Evolutionary conservation across 441 rosid genomes (phyloP).

Genomic region (Populus hybrid): DNA sequence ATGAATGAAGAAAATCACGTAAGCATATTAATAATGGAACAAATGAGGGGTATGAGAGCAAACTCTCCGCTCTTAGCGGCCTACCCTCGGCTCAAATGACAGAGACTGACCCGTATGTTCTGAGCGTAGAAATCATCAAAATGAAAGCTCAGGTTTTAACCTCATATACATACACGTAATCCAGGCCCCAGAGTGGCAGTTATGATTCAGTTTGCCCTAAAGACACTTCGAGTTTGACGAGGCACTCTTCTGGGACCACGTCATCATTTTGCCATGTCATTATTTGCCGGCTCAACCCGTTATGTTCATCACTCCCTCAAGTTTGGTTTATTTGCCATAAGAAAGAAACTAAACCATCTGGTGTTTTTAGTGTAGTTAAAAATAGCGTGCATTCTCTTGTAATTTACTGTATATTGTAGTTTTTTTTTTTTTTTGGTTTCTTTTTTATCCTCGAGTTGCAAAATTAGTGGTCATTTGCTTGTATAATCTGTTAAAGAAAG

Average conservation of each 20-base stretch:
- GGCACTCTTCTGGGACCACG: constrained; percentile 4
- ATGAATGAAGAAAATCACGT: background rate
- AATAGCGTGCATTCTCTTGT: background rate
- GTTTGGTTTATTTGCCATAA: constrained; percentile 16
- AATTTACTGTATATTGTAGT: no score
- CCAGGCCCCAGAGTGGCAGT: background rate
- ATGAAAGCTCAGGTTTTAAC: constrained; percentile 10
- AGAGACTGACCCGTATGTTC: constrained; percentile 12
- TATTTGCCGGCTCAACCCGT: constrained; percentile 24
- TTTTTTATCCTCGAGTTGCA: no score
- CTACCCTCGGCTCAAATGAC: background rate
- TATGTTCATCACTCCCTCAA: background rate
- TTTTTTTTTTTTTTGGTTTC: no score
- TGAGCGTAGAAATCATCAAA: constrained; percentile 35
- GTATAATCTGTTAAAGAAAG: no score
- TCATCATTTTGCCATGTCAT: constrained; percentile 15
- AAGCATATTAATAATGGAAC: constrained; percentile 1
- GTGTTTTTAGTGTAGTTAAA: background rate
- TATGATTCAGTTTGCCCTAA: background rate
- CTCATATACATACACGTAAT: background rate
- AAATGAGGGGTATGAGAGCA: constrained; percentile 7
- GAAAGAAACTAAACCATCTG: constrained; percentile 20
- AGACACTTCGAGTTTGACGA: background rate
- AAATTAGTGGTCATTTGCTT: no score
- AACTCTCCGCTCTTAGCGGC: background rate